These are phyloP conservation scores for Aaosphaeria arxii DNA, from an alignment of 2,329 filamentous ascomycete species.

Conservation along the genomic window DNA sequence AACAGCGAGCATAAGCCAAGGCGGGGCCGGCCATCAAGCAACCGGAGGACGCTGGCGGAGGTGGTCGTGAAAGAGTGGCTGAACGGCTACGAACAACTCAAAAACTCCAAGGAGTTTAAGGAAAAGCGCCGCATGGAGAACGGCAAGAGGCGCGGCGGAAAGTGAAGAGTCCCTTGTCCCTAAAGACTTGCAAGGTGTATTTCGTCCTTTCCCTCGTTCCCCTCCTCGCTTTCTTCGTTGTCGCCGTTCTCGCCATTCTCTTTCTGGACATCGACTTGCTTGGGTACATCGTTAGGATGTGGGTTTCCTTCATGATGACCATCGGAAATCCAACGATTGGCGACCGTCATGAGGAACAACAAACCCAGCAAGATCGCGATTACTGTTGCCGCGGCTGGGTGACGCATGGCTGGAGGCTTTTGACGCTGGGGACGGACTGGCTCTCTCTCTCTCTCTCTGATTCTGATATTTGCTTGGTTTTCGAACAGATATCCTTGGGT, in stretches of 20 bases:
- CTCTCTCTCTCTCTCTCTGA: not conserved
- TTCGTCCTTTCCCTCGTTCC: too few relatives aligned
- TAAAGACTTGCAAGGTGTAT: not conserved
- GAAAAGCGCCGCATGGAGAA: not conserved
- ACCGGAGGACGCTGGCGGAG: not conserved
- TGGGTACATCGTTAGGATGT: constrained; percentile 28
- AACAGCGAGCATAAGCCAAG: not conserved
- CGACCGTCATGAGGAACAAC: constrained; percentile 24
- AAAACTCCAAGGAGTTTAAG: not conserved
- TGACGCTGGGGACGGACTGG: too few relatives aligned
- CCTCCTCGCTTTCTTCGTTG: not conserved
- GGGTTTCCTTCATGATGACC: constrained; percentile 38
- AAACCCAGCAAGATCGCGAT: constrained; percentile 31
- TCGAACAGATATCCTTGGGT: not conserved
- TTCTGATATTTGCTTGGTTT: not conserved
- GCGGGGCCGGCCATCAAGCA: not conserved
- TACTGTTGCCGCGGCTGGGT: constrained; percentile 32
- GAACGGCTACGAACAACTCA: not conserved
- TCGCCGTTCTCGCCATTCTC: constrained; percentile 13
- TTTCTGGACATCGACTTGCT: constrained; percentile 12
- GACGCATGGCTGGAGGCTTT: constrained; percentile 22
- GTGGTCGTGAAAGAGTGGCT: not conserved
- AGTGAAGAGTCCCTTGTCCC: not conserved
- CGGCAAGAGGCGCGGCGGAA: not conserved
- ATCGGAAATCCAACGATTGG: constrained; percentile 18